Conservation (phyloP, 306 rosid species). For the Quercus bicolor region DNA sequence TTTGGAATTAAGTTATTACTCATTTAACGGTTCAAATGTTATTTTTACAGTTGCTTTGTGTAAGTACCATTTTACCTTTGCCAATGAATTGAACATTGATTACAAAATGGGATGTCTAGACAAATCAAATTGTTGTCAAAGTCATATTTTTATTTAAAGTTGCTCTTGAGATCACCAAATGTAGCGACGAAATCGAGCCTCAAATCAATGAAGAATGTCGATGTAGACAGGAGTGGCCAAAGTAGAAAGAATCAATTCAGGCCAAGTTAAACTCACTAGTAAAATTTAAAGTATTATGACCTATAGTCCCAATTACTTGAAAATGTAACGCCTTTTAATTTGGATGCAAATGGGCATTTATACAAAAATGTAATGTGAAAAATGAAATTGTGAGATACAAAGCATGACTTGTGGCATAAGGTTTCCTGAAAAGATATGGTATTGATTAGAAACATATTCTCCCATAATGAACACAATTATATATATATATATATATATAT, state of each 20-base stretch:
- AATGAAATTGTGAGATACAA: no score
- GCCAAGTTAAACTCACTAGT: not conserved
- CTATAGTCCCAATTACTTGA: not conserved
- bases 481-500: no score
- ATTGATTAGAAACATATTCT: no score
- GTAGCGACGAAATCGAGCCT: not conserved
- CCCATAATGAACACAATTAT: no score
- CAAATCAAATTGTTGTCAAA: not conserved
- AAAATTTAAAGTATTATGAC: not conserved
- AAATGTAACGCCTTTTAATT: not conserved
- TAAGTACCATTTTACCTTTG: no score
- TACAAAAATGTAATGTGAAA: not conserved
- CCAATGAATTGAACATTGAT: no score
- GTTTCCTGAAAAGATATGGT: no score
- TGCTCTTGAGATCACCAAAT: not conserved
- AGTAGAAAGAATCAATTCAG: not conserved
- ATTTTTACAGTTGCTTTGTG: no score
- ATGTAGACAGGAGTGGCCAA: not conserved
- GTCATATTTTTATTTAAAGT: not conserved
- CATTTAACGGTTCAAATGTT: no score
- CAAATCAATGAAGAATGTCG: not conserved
- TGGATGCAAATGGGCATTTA: constrained; percentile 5
- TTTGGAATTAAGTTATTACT: no score
- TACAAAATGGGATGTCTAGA: no score
- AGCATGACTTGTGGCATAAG: no score